Evolutionary conservation across 164 flowering plant species (phyloP).

Genomic region (Protea cynaroides): DNA sequence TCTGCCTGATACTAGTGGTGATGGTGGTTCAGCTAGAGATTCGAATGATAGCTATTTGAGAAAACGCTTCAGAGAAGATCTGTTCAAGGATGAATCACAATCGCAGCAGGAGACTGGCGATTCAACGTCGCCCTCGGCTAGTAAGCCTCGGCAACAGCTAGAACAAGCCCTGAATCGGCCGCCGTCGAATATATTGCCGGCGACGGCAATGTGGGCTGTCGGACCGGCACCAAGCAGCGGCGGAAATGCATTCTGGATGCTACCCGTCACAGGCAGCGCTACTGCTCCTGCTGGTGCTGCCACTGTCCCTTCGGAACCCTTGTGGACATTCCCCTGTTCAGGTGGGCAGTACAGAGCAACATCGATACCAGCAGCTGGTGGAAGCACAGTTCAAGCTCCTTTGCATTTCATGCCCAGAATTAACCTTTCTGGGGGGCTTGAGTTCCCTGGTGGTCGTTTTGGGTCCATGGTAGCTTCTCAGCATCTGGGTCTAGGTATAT

Average conservation of each 20-base stretch:
- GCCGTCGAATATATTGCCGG: conserved; percentile 36
- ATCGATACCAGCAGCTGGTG: conserved; percentile 10
- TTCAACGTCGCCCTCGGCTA: conserved; percentile 22
- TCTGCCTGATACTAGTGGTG: conserved; percentile 21
- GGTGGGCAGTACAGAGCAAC: conserved; percentile 19
- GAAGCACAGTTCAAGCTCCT: conserved; percentile 41
- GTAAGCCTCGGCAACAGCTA: conserved; percentile 5
- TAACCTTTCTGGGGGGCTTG: conserved; percentile 38
- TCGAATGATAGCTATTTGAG: conserved; percentile 38
- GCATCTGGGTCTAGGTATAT: conserved; percentile 52
- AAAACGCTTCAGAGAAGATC: conserved; percentile 65
- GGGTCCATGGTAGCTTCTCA: conserved; percentile 55
- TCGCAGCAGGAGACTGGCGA: conserved; percentile 10
- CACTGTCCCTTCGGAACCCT: conserved; percentile 23
- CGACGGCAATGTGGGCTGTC: conserved; percentile 68
- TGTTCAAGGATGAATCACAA: conserved; percentile 58
- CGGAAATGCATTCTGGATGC: conserved; percentile 56
- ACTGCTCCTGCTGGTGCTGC: conserved; percentile 14
- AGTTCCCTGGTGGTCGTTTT: conserved; percentile 41
- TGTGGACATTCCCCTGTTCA: conserved; percentile 60
- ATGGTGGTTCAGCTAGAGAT: conserved; percentile 23
- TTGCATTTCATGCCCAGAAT: conserved; percentile 63
- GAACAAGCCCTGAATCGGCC: conserved; percentile 7
- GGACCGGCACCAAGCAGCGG: conserved; percentile 47
- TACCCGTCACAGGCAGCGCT: conserved; percentile 39